Evolutionary conservation across 345 rosid species (phyloP).

Genomic region (Raphanus raphanistrum): DNA sequence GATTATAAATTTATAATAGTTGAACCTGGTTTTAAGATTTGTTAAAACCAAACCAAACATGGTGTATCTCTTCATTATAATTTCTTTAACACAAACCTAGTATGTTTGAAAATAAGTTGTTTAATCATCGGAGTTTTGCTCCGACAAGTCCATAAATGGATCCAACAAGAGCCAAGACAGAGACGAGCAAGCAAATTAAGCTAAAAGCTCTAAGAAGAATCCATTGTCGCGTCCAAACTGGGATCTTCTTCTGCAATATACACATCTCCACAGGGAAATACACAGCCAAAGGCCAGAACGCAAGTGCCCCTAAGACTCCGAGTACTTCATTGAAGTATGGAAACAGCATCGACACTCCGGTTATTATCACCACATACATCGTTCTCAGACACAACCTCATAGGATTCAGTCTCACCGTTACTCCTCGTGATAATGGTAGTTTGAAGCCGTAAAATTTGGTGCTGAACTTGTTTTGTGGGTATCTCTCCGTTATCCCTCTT

Average conservation of each 20-base stretch:
- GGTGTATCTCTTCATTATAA: too few relatives aligned
- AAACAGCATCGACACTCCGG: conserved; percentile 53
- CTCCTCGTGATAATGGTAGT: conserved; percentile 38
- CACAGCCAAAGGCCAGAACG: conserved; percentile 74
- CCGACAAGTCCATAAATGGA: conserved; percentile 59
- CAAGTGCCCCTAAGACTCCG: conserved; percentile 70
- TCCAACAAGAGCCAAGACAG: conserved; percentile 54
- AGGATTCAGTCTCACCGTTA: conserved; percentile 25
- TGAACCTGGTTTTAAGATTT: too few relatives aligned
- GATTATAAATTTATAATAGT: not conserved
- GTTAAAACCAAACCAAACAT: too few relatives aligned
- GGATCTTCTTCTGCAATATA: conserved; percentile 51
- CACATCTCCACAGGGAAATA: conserved; percentile 82
- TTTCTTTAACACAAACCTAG: not conserved
- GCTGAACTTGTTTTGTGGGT: conserved; percentile 49
- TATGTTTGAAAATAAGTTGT: not conserved
- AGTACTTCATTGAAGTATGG: conserved; percentile 86
- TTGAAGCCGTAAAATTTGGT: conserved; percentile 35
- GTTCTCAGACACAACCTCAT: conserved; percentile 45
- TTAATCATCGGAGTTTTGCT: conserved; percentile 43
- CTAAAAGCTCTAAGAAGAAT: conserved; percentile 50
- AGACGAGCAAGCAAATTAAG: conserved; percentile 42
- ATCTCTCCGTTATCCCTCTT: conserved; percentile 47
- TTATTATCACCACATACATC: conserved; percentile 51
- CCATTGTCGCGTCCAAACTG: conserved; percentile 59